Evolutionary conservation across 441 rosid genomes (phyloP).

Genomic region (Erodium moschatum): DNA sequence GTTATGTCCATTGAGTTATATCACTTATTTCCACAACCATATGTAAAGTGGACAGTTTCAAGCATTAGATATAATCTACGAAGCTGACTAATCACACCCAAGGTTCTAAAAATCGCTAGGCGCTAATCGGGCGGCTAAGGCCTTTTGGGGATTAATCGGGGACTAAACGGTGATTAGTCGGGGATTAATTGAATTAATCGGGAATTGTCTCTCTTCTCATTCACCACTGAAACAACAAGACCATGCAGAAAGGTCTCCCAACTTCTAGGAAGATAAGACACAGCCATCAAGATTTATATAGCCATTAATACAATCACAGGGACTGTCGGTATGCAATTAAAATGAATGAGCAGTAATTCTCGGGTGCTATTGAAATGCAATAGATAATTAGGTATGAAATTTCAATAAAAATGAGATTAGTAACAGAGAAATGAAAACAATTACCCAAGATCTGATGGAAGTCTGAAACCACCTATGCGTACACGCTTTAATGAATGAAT

Average conservation of each 20-base stretch:
- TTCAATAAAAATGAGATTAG: background rate
- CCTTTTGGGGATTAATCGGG: no score
- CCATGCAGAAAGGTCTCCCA: no score
- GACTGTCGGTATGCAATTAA: background rate
- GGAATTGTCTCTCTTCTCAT: no score
- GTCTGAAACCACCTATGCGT: constrained; percentile 77
- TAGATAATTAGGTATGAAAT: background rate
- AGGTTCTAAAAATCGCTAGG: no score
- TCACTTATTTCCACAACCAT: background rate
- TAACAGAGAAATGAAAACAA: constrained; percentile 2
- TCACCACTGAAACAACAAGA: no score
- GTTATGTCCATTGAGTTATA: background rate
- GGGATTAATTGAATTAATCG: no score
- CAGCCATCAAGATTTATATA: background rate
- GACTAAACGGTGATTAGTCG: no score
- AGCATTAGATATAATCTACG: background rate
- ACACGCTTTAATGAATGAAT: constrained; percentile 64
- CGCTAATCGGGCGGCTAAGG: no score
- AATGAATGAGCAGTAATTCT: background rate
- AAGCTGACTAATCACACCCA: no score
- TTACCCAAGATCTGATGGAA: constrained; percentile 86
- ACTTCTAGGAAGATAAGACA: background rate
- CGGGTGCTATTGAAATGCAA: background rate
- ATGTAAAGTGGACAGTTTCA: background rate
- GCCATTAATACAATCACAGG: background rate